phyloP scores from a whole-genome alignment of 1,284 basidiomycete genomes.

The Inonotus hispidus region DNA sequence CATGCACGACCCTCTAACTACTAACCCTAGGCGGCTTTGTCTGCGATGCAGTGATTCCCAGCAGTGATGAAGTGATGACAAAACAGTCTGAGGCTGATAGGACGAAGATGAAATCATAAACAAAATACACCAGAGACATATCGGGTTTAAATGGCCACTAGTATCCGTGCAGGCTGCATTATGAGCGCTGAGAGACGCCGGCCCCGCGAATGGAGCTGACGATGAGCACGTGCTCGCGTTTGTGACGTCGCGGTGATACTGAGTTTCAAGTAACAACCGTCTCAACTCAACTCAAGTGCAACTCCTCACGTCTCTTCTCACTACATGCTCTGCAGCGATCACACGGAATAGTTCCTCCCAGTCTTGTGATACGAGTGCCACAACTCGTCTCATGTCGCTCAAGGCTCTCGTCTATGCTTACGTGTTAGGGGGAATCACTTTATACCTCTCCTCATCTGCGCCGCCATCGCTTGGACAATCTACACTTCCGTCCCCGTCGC shows the following conservation, averaged over 20 bases:
- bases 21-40: neutral
- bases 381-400: conserved; percentile 43
- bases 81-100: too few relatives aligned
- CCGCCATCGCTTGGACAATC: conserved; percentile 51
- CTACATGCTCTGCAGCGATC: neutral
- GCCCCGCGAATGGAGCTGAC: neutral
- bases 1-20: neutral
- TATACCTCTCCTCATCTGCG: conserved; percentile 69
- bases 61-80: too few relatives aligned
- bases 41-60: too few relatives aligned
- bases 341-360: neutral
- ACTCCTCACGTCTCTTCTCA: neutral
- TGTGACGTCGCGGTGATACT: neutral
- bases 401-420: conserved; percentile 74
- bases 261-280: too few relatives aligned
- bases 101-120: too few relatives aligned
- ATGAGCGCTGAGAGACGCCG: neutral
- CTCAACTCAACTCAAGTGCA: neutral
- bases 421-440: conserved; percentile 81
- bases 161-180: too few relatives aligned
- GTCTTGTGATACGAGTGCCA: neutral
- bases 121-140: too few relatives aligned
- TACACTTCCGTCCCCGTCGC: conserved; percentile 79
- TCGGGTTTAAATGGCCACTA: too few relatives aligned
- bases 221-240: neutral